These are phyloP conservation scores for Hibiscus tridactylites DNA, from an alignment of 345 rosid species.

Conservation along the genomic window DNA sequence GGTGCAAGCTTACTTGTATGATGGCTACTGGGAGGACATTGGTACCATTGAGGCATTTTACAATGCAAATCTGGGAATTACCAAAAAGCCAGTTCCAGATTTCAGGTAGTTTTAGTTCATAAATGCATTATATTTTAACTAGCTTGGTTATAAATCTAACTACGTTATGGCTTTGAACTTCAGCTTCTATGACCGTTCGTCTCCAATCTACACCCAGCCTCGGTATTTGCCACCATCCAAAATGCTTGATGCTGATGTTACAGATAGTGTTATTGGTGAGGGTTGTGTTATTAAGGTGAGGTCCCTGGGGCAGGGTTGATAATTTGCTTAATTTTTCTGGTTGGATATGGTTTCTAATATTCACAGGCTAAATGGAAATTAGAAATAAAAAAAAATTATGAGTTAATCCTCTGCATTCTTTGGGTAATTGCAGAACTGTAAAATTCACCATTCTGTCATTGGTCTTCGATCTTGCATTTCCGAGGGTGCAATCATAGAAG, in stretches of 20 bases:
- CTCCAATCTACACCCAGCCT: constrained; percentile 96
- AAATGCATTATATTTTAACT: neutral
- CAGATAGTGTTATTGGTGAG: constrained; percentile 94
- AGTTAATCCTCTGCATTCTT: neutral
- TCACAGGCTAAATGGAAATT: neutral
- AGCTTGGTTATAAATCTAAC: neutral
- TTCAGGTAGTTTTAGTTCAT: constrained; percentile 49
- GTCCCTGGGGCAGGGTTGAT: neutral
- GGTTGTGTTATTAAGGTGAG: constrained; percentile 91
- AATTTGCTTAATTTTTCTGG: neutral
- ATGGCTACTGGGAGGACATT: constrained; percentile 99
- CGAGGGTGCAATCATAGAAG: constrained; percentile 92
- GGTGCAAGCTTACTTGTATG: constrained; percentile 98
- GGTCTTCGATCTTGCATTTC: constrained; percentile 96
- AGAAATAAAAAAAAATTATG: too few species aligned
- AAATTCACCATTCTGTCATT: constrained; percentile 88
- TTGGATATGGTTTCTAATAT: neutral
- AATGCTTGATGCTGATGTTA: constrained; percentile 98
- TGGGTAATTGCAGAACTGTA: constrained; percentile 56
- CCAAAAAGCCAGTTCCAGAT: constrained; percentile 91
- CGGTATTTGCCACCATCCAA: constrained; percentile 92
- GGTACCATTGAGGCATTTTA: constrained; percentile 98
- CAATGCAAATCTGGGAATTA: constrained; percentile 92
- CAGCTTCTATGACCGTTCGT: constrained; percentile 93
- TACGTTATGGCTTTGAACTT: neutral